These are phyloP conservation scores for Ilex paraguariensis DNA, from an alignment of 305 asterid species.

Conservation along the genomic window DNA sequence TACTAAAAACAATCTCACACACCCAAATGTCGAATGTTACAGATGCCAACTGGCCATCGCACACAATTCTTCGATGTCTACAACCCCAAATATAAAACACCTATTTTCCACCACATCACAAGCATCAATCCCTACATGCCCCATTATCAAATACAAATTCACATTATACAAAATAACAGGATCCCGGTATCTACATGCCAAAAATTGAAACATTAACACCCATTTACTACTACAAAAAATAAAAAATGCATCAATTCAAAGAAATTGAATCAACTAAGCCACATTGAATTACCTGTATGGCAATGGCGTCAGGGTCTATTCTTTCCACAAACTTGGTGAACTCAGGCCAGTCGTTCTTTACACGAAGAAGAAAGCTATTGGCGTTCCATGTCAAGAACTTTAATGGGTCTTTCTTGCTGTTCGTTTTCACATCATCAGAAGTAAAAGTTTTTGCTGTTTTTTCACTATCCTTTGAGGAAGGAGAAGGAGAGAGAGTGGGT, in stretches of 20 bases:
- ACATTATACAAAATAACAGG: too few species aligned
- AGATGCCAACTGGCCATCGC: too few species aligned
- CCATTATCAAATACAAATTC: slow-evolving; percentile 10
- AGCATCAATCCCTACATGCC: slow-evolving; percentile 13
- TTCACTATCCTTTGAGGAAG: slow-evolving; percentile 8
- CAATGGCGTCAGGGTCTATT: slow-evolving; percentile 83
- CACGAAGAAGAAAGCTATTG: slow-evolving; percentile 69
- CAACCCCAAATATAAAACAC: too few species aligned
- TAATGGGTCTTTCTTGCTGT: slow-evolving; percentile 38
- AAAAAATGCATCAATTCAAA: background rate
- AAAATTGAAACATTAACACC: too few species aligned
- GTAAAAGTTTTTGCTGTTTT: slow-evolving; percentile 22
- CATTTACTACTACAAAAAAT: background rate
- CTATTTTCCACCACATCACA: slow-evolving; percentile 1
- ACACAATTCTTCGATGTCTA: too few species aligned
- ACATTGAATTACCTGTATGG: slow-evolving; percentile 55
- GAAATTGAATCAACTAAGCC: too few species aligned
- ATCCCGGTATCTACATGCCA: too few species aligned
- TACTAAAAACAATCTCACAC: too few species aligned
- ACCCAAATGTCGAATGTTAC: too few species aligned
- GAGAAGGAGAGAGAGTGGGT: too few species aligned
- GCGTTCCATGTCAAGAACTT: slow-evolving; percentile 96
- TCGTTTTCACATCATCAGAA: slow-evolving; percentile 22
- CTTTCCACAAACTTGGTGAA: slow-evolving; percentile 55
- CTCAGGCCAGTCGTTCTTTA: slow-evolving; percentile 76